Conservation (phyloP, 495 filamentous ascomycete species). For the Diplogelasinospora grovesii region DNA sequence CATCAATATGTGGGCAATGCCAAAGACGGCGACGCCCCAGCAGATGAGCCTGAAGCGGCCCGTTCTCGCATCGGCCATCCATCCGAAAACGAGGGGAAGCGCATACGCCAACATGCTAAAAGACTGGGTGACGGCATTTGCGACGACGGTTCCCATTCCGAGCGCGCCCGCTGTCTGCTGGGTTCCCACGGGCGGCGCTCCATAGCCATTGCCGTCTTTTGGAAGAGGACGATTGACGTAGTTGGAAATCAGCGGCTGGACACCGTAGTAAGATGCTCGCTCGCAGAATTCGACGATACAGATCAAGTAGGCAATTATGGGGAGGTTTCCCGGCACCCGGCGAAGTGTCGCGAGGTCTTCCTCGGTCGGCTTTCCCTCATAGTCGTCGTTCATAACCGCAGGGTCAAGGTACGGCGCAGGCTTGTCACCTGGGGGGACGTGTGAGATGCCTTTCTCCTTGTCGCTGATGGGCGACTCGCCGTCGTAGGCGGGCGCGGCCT, state of each 20-base stretch:
- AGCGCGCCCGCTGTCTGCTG: slow-evolving; percentile 54
- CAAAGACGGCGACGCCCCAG: slow-evolving; percentile 56
- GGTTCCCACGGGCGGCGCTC: slow-evolving; percentile 47
- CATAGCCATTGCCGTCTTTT: slow-evolving; percentile 54
- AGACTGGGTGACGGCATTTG: slow-evolving; percentile 52
- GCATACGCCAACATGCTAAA: slow-evolving; percentile 56
- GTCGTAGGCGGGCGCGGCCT: slow-evolving; percentile 5
- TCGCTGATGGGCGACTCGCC: not conserved
- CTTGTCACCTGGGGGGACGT: slow-evolving; percentile 3
- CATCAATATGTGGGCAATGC: slow-evolving; percentile 59
- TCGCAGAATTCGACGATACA: slow-evolving; percentile 58
- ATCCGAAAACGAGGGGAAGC: slow-evolving; percentile 50
- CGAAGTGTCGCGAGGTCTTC: slow-evolving; percentile 50
- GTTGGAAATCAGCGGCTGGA: slow-evolving; percentile 51
- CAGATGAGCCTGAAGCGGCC: slow-evolving; percentile 58
- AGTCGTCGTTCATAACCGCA: slow-evolving; percentile 30
- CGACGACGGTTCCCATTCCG: slow-evolving; percentile 52
- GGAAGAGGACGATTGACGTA: slow-evolving; percentile 52
- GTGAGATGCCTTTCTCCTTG: slow-evolving; percentile 16
- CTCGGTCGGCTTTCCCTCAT: slow-evolving; percentile 48
- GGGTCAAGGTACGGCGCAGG: slow-evolving; percentile 22
- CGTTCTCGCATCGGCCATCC: slow-evolving; percentile 51
- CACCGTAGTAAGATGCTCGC: slow-evolving; percentile 53
- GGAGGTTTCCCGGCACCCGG: slow-evolving; percentile 48
- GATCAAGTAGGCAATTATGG: slow-evolving; percentile 47